Conservation (phyloP, 2,329 filamentous ascomycete species). For the Paramyrothecium sp. region DNA sequence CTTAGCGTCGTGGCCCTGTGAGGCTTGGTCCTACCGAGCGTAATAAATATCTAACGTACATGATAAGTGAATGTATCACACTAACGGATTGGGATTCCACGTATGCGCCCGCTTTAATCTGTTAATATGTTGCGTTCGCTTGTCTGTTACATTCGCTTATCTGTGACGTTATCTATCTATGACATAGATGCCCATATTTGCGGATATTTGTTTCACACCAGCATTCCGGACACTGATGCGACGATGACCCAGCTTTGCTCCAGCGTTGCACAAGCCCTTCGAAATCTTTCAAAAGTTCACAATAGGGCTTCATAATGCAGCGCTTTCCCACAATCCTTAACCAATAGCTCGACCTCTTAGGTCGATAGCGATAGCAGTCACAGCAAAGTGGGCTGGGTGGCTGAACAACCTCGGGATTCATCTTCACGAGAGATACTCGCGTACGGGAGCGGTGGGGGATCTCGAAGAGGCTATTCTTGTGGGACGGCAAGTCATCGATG, state of each 20-base stretch:
- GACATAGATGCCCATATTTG: constrained; percentile 1
- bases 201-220: constrained; percentile 1
- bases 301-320: constrained; percentile 1
- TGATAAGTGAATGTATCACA: not conserved
- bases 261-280: constrained; percentile 1
- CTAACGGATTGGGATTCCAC: not conserved
- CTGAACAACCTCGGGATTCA: not conserved
- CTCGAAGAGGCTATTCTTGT: too few species aligned
- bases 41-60: not conserved
- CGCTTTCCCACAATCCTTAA: constrained; percentile 1
- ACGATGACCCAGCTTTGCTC: constrained; percentile 1
- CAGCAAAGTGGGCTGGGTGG: not conserved
- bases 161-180: not conserved
- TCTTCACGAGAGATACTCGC: too few species aligned
- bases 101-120: not conserved
- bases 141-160: too few species aligned
- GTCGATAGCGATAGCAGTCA: constrained; percentile 1
- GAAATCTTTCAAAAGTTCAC: not conserved
- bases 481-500: too few species aligned
- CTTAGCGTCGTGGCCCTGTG: not conserved
- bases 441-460: too few species aligned
- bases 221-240: constrained; percentile 1
- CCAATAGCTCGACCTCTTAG: constrained; percentile 1
- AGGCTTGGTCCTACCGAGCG: not conserved
- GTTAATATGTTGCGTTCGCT: too few species aligned